These are phyloP conservation scores for Uromyces viciae-fabae DNA, from an alignment of 1,284 basidiomycete genomes.

Conservation along the genomic window DNA sequence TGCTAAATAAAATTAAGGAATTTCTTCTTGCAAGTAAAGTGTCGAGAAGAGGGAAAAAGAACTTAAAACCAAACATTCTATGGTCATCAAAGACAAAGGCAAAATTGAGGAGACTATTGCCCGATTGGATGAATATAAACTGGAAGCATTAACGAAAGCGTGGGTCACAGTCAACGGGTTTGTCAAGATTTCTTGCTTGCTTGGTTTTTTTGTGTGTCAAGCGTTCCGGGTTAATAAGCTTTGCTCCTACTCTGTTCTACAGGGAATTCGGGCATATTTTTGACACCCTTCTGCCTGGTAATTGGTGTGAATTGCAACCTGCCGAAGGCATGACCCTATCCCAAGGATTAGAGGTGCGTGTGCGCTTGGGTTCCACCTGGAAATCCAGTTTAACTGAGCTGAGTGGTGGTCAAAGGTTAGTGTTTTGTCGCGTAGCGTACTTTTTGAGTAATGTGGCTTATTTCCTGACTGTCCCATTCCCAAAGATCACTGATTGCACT, in stretches of 20 bases:
- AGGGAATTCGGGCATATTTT: slow-evolving; percentile 97
- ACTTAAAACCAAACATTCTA: slow-evolving; percentile 80
- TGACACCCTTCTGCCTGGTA: slow-evolving; percentile 89
- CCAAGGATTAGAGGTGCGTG: slow-evolving; percentile 94
- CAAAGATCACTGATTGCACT: slow-evolving; percentile 50
- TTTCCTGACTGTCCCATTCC: slow-evolving; percentile 30
- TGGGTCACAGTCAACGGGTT: slow-evolving; percentile 92
- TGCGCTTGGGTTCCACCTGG: slow-evolving; percentile 89
- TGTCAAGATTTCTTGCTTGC: slow-evolving; percentile 26
- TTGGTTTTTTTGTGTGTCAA: no score
- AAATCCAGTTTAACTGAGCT: slow-evolving; percentile 95
- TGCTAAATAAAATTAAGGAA: no score
- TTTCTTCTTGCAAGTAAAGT: no score
- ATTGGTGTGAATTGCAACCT: slow-evolving; percentile 90
- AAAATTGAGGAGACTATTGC: slow-evolving; percentile 95
- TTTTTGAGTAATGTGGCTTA: no score
- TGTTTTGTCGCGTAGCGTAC: slow-evolving; percentile 40
- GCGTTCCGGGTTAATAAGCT: background rate
- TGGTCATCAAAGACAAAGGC: slow-evolving; percentile 85
- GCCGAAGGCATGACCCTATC: slow-evolving; percentile 90
- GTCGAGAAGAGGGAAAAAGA: slow-evolving; percentile 90
- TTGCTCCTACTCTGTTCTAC: slow-evolving; percentile 38
- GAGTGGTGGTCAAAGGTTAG: slow-evolving; percentile 89
- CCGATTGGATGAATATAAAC: slow-evolving; percentile 89
- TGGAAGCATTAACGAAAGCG: slow-evolving; percentile 85